phyloP scores from a whole-genome alignment of 192 early-diverging fungal genomes.

The Obelidium mucronatum region DNA sequence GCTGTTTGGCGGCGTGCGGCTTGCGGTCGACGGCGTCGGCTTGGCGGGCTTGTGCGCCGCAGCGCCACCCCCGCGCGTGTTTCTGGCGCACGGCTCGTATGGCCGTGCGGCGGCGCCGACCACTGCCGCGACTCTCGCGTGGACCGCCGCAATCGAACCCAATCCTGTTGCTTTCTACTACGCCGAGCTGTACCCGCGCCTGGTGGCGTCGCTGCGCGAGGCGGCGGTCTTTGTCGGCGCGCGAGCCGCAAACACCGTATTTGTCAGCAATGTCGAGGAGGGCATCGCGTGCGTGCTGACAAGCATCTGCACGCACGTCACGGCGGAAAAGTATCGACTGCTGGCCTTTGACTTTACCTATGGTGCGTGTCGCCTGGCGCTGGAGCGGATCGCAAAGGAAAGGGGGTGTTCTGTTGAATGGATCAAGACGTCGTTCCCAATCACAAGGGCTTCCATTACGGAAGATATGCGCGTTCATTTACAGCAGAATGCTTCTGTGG shows the following conservation, averaged over 20 bases:
- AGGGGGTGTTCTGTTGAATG: conserved; percentile 21
- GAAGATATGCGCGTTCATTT: conserved; percentile 15
- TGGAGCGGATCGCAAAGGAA: neutral
- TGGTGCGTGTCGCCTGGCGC: conserved; percentile 28
- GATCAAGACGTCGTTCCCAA: conserved; percentile 30
- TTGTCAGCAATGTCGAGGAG: conserved; percentile 52
- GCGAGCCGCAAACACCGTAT: conserved; percentile 29
- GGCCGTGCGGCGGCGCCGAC: conserved; percentile 26
- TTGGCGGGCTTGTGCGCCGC: neutral
- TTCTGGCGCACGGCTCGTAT: conserved; percentile 53
- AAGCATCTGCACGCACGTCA: neutral
- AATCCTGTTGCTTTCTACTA: conserved; percentile 51
- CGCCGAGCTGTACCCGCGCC: conserved; percentile 40
- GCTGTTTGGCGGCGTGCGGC: neutral
- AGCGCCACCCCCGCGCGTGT: conserved; percentile 17
- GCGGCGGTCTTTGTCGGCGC: conserved; percentile 35
- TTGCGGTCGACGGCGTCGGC: neutral
- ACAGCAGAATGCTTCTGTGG: neutral
- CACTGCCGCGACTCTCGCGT: conserved; percentile 15
- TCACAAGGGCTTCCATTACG: conserved; percentile 26
- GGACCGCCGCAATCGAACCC: conserved; percentile 39
- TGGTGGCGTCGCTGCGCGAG: conserved; percentile 32
- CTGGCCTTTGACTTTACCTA: conserved; percentile 46
- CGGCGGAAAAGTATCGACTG: conserved; percentile 6
- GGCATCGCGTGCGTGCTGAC: conserved; percentile 44